These are phyloP conservation scores for Aspergillus indologenus DNA, from an alignment of 495 filamentous ascomycete species.

Conservation along the genomic window DNA sequence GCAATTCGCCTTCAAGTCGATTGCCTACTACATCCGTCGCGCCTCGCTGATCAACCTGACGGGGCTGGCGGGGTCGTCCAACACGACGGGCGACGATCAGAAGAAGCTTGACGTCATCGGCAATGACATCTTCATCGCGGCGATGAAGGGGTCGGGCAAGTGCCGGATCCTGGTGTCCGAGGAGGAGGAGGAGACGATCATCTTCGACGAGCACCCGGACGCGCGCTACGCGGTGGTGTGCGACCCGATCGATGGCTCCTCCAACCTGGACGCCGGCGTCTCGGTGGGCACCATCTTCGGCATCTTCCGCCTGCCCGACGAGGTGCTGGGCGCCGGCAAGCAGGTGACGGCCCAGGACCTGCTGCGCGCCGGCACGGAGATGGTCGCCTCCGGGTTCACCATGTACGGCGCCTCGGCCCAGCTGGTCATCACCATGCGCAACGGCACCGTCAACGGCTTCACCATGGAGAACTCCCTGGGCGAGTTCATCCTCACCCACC, in stretches of 20 bases:
- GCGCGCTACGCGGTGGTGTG: constrained; percentile 95
- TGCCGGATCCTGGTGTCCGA: constrained; percentile 90
- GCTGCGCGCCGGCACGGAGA: constrained; percentile 80
- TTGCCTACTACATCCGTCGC: constrained; percentile 98
- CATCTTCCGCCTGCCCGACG: constrained; percentile 79
- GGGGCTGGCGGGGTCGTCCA: constrained; percentile 90
- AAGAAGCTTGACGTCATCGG: constrained; percentile 99
- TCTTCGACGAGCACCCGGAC: constrained; percentile 72
- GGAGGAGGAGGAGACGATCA: constrained; percentile 89
- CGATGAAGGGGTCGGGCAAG: constrained; percentile 89
- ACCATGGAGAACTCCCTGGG: constrained; percentile 93
- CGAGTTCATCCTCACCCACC: constrained; percentile 98
- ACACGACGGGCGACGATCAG: constrained; percentile 90
- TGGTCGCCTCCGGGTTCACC: constrained; percentile 93
- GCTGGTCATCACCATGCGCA: constrained; percentile 95
- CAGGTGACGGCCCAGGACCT: constrained; percentile 76
- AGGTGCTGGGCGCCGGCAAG: constrained; percentile 55
- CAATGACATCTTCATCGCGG: constrained; percentile 93
- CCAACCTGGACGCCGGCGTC: constrained; percentile 96
- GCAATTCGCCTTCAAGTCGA: constrained; percentile 99
- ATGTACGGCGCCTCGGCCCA: constrained; percentile 99
- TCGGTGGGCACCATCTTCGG: constrained; percentile 98
- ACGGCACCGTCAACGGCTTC: constrained; percentile 91
- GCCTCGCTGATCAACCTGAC: constrained; percentile 96
- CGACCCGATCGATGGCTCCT: constrained; percentile 96